A percentile compares a stretch with the other conserved stretches of the same genome.
These are phyloP conservation scores for Candolleomyces aberdarensis DNA, from an alignment of 768 basidiomycete genomes.

Conservation along the genomic window DNA sequence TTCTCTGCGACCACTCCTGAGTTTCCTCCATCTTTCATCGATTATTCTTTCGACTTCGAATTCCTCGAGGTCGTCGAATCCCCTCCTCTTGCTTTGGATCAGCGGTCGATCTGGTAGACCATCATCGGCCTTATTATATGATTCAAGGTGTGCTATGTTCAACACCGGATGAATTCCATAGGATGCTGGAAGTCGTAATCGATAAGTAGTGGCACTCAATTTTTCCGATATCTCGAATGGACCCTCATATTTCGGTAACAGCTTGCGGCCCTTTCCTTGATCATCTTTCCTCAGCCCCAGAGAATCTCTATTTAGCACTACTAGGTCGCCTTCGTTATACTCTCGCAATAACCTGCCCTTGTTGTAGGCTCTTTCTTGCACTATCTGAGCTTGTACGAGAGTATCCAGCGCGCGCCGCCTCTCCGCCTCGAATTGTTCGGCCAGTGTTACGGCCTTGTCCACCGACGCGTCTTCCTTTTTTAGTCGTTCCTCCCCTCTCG, in stretches of 20 bases:
- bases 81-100: background rate
- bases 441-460: background rate
- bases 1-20: background rate
- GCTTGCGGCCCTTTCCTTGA: constrained; percentile 25
- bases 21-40: background rate
- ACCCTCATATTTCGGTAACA: constrained; percentile 25
- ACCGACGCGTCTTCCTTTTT: background rate
- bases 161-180: constrained; percentile 29
- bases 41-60: constrained; percentile 21
- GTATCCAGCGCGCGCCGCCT: constrained; percentile 13
- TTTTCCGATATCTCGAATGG: constrained; percentile 28
- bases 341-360: constrained; percentile 8
- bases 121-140: constrained; percentile 18
- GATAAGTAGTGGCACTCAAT: constrained; percentile 25
- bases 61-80: constrained; percentile 11
- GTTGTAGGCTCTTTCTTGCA: constrained; percentile 17
- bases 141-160: constrained; percentile 29
- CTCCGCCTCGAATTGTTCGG: constrained; percentile 10
- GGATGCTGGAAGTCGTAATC: constrained; percentile 22
- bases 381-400: constrained; percentile 7
- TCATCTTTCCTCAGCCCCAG: constrained; percentile 15
- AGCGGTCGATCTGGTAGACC: constrained; percentile 15
- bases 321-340: constrained; percentile 27
- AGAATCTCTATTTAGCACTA: constrained; percentile 22
- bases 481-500: no score